Base-by-base conservation (phyloP, 2,329 filamentous ascomycete genomes). In the Ascochyta clinopodiicola region DNA sequence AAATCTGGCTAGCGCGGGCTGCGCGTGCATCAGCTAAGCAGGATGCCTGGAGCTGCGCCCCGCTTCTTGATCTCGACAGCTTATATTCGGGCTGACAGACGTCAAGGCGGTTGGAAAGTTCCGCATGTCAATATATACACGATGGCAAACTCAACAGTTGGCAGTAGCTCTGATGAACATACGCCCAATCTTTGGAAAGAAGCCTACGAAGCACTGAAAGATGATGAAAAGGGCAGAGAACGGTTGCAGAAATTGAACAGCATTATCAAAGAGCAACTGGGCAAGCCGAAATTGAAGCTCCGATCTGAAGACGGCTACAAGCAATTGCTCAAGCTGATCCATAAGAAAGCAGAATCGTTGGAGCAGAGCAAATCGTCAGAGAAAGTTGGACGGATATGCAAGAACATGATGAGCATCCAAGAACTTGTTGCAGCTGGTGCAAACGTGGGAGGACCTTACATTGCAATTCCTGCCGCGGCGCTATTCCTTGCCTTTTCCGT, bases 401-500 rank as follows among this genome's bases (percentile, higher is more conserved):
- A 44, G 37, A 55, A 62, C 19, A 65, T 65, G 54, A 40, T 53
- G 17, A 48, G 32, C 2, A 56, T 63, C 6, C 43, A 65, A 39
- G 62, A 63, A 1, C 39, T 65, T 2, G 57, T 65, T 13, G 46
- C 54, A 10, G 54, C 58, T 9, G 62, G 56, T 17, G 59, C 59
- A 6, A 56, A 47, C 21, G 59, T 60, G 3, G 62, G 49, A 36
- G 62, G 62, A 10, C 62, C 60, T 0, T 65, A 63, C 44, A 55
- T 63, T 24, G 62, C 61, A 1, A 60, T 63, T 4, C 59, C 61
- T 12, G 59, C 55, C 12, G 61, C 61, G 1, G 62, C 62, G 10
- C 21, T 63, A 5, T 62, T 65, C 31, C 42, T 61, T 27, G 62
- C 51, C 6, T 65, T 65, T 31, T 58, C 60, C 10, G 62, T 65